Evolutionary conservation across 2,329 filamentous ascomycete species (phyloP).

Genomic region (Exophiala spinifera): DNA sequence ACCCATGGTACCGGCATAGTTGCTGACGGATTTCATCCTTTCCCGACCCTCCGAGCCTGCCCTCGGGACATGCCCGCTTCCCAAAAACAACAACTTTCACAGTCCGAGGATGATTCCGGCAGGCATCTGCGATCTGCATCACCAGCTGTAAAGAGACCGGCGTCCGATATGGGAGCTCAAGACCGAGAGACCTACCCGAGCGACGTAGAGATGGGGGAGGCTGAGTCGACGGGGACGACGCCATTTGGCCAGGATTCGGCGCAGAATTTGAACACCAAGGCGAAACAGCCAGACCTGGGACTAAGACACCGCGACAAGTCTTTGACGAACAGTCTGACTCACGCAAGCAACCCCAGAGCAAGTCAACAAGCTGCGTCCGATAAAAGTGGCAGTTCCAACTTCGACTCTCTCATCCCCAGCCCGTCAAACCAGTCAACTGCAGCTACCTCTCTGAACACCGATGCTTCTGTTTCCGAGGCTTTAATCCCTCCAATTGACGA

Average conservation of each 20-base stretch:
- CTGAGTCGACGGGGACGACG: constrained; percentile 10
- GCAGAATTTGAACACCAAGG: constrained; percentile 19
- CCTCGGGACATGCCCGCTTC: constrained; percentile 37
- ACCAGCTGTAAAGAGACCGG: constrained; percentile 53
- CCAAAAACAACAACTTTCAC: constrained; percentile 28
- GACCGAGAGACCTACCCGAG: constrained; percentile 30
- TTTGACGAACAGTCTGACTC: constrained; percentile 16
- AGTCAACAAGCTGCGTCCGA: constrained; percentile 28
- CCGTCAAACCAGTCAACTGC: constrained; percentile 40
- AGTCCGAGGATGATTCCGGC: constrained; percentile 29
- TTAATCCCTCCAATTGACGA: constrained; percentile 55
- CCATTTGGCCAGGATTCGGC: constrained; percentile 11
- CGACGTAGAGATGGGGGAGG: constrained; percentile 36
- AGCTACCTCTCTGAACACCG: constrained; percentile 30
- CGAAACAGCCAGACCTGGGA: constrained; percentile 26
- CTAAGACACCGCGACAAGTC: constrained; percentile 22
- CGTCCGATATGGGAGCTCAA: constrained; percentile 52
- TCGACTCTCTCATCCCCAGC: constrained; percentile 38
- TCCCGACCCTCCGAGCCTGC: constrained; percentile 31
- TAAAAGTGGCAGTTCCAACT: constrained; percentile 35
- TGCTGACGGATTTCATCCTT: constrained; percentile 12
- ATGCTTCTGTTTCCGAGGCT: constrained; percentile 26
- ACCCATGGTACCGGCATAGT: constrained; percentile 23
- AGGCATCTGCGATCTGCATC: constrained; percentile 45
- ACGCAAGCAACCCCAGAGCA: constrained; percentile 42